These are phyloP conservation scores for Debaryomycetaceae sp. DNA, from an alignment of 1,139 yeast genomes.

Conservation along the genomic window DNA sequence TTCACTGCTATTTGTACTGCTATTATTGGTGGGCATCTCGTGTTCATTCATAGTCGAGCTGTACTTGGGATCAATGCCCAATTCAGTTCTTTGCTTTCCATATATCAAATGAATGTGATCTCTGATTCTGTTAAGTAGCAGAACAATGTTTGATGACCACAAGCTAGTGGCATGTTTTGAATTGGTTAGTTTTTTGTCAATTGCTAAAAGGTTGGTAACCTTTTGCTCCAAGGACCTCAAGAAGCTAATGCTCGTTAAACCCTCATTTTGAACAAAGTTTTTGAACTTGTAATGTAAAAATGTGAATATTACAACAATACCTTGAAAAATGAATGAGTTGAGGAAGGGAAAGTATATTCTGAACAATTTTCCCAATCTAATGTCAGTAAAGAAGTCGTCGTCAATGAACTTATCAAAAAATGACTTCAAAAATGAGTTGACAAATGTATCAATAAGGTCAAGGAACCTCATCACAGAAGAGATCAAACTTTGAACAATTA, in stretches of 20 bases:
- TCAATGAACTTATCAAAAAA: slow-evolving; percentile 15
- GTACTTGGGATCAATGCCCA: not conserved
- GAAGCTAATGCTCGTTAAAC: slow-evolving; percentile 18
- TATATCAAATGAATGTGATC: slow-evolving; percentile 27
- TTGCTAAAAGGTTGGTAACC: slow-evolving; percentile 20
- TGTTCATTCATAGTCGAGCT: not conserved
- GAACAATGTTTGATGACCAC: slow-evolving; percentile 38
- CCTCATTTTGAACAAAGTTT: slow-evolving; percentile 27
- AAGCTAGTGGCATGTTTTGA: slow-evolving; percentile 21
- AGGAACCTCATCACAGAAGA: slow-evolving; percentile 39
- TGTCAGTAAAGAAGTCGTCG: slow-evolving; percentile 11
- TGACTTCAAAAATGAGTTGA: slow-evolving; percentile 18
- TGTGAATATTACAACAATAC: slow-evolving; percentile 49
- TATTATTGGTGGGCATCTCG: not conserved
- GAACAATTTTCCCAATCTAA: slow-evolving; percentile 33
- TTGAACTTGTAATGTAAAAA: slow-evolving; percentile 42
- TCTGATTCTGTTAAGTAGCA: slow-evolving; percentile 31
- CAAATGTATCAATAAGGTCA: slow-evolving; percentile 28
- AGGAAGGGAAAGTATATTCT: slow-evolving; percentile 43
- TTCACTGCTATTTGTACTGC: slow-evolving; percentile 6
- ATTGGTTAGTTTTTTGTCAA: slow-evolving; percentile 23
- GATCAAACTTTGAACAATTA: slow-evolving; percentile 29
- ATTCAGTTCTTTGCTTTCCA: slow-evolving; percentile 17
- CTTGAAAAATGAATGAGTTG: slow-evolving; percentile 50
- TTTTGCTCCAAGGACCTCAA: slow-evolving; percentile 23